Evolutionary conservation across 345 rosid genomes (phyloP), one percentile per base, ranked within the genome.

Genomic region (Stellera chamaejasme): DNA sequence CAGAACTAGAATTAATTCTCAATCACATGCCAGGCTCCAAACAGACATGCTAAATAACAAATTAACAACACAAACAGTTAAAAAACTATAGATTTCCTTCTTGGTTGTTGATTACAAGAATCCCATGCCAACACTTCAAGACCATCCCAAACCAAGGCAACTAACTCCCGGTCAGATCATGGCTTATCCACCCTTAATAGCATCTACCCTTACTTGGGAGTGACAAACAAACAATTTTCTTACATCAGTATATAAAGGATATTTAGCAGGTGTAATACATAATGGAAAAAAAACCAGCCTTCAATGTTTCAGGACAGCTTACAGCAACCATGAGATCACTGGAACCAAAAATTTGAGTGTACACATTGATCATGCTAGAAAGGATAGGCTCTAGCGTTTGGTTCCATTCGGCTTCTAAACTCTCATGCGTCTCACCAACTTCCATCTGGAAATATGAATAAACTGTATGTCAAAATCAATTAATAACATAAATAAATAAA

Each of bases 271-370:
- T 23, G 54, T 16, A 36, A 50, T 9, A 10, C 5, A 48, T 11
- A 23, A 15, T 12, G 48, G 23, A 32, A 13, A 47, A 48, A 11
- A n/a, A 19, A 42, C 42, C 23, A n/a, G 49, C 32, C 41, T 11
- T 12, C 19, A 46, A 11, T 13, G 57, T 6, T 61, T 47, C 23
- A 11, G 25, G 48, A 60, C n/a, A 50, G 75, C 85, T 80, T 81
- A 92, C 98, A 61, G 52, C 36, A 61, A 65, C 62, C 57, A 77
- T 64, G 66, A 84, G 89, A 76, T 79, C 67, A 27, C n/a, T 66
- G n/a, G 91, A 86, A 15, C 97, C 97, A 82, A 88, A 92, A 61
- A 92, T 68, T 61, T 79, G 85, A 64, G 74, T 84, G 69, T 88
- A 93, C 11, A 75, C 69, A 70, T 65, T 58, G 63, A 88, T 77